Conservation (phyloP, 495 filamentous ascomycete genomes). For the Annulohypoxylon moriforme region DNA sequence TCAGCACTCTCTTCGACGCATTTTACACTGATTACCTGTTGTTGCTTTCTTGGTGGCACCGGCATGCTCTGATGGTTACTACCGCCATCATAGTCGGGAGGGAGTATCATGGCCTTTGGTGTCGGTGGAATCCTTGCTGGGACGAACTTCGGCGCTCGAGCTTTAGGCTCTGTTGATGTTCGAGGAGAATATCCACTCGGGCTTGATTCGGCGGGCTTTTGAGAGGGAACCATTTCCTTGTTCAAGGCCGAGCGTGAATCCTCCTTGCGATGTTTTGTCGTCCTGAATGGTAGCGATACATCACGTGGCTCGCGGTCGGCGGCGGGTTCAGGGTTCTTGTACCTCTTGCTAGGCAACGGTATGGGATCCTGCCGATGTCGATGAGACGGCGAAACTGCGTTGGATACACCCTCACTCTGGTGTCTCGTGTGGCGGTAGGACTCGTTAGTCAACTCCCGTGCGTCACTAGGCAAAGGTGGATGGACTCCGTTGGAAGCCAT, state of each 20-base stretch:
- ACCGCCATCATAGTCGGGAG: conserved; percentile 24
- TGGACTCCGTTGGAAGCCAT: conserved; percentile 11
- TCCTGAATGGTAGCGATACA: conserved; percentile 11
- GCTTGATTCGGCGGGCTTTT: not conserved
- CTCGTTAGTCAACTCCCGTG: not conserved
- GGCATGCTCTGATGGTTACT: conserved; percentile 26
- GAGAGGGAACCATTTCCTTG: not conserved
- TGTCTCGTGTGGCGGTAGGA: conserved; percentile 11
- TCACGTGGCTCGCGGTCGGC: conserved; percentile 7
- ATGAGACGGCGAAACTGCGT: conserved; percentile 1
- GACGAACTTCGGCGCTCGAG: conserved; percentile 6
- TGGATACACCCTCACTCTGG: not conserved
- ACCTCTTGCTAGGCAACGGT: conserved; percentile 9
- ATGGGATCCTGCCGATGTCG: conserved; percentile 14
- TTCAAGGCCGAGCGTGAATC: conserved; percentile 16
- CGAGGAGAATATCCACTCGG: not conserved
- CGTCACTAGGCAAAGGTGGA: not conserved
- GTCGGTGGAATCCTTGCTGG: conserved; percentile 28
- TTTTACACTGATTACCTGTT: conserved; percentile 9
- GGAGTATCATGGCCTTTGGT: conserved; percentile 40
- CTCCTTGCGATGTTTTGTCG: conserved; percentile 12
- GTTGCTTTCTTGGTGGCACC: conserved; percentile 26
- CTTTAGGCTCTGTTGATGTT: not conserved
- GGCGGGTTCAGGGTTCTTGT: conserved; percentile 11
- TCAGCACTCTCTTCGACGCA: conserved; percentile 18